Base-by-base conservation (phyloP, 169 alveolate species). In the Babesia ovata region DNA sequence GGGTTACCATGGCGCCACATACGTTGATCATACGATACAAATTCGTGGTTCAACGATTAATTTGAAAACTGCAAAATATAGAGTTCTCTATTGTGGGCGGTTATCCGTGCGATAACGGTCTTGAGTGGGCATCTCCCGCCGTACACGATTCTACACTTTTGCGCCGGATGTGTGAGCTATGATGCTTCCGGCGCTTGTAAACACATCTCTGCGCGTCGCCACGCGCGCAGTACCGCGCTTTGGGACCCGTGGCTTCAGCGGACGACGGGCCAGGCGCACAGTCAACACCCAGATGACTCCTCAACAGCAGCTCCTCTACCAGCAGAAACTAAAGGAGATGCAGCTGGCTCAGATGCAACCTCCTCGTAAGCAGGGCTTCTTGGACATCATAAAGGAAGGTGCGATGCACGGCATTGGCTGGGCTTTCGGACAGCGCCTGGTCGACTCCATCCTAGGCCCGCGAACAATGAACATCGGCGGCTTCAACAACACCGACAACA, bases 391-490 rank as follows among this genome's bases (percentile, higher is more conserved):
- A 50, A 54, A 61, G 69, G 87, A 79, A 9, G 84, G 87, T 2
- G 58, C 39, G 29, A 67, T 70, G 2, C 82, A 79, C 70, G 87
- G 87, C 4, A 48, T 79, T 17, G 87, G 87, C 21, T 70, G 73
- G 66, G 33, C 87, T 29, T 70, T 79, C 22, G 87, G 84, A 3
- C 82, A 67, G 46, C 63, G 87, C 50, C 63, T 79, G 60, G 82
- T 79, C 6, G 84, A 72, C 58, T 70, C 84, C 22, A 79, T 79
- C 4, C 71, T 79, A 50, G 87, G 87, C 21, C 76, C 82, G 24
- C 59, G 85, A 6, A 63, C 85, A 7, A 16, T 75, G 6, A 56
- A 75, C 62, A 39, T 75, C 58, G 46, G 54, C 69, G 67, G 45
- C 2, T 49, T 49, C 69, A 50, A 69, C 16, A n/a, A 21, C 7